Percentiles rank a stretch among this genome's conserved stretches.
phyloP scores from a whole-genome alignment of 139 green algal genomes.

The Nannochloris sp. region DNA sequence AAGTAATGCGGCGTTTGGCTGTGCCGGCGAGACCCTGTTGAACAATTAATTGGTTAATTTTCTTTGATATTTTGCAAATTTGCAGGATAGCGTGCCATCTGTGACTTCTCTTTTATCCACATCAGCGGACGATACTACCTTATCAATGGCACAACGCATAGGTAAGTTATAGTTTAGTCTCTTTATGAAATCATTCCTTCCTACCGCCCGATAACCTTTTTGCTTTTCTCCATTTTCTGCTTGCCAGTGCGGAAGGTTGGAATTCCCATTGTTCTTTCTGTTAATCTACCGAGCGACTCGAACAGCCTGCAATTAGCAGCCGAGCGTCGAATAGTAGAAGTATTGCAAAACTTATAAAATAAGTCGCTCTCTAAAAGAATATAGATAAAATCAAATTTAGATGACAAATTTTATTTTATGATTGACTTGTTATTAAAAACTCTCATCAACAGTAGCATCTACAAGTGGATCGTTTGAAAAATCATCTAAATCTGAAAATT shows the following conservation, averaged over 20 bases:
- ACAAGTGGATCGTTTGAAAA: not conserved
- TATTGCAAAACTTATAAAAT: slow-evolving; percentile 7
- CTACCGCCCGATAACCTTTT: not conserved
- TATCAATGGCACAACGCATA: slow-evolving; percentile 20
- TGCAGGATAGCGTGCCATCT: slow-evolving; percentile 5
- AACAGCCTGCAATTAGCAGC: not conserved
- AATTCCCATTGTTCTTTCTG: not conserved
- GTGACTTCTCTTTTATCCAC: slow-evolving; percentile 14
- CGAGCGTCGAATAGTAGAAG: slow-evolving; percentile 14
- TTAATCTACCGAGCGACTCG: not conserved
- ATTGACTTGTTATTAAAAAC: not conserved
- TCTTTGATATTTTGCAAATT: no score
- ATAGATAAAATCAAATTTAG: not conserved
- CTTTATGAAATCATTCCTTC: not conserved
- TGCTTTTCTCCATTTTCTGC: not conserved
- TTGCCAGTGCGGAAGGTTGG: not conserved
- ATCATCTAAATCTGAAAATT: slow-evolving; percentile 29
- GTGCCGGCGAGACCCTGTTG: no score
- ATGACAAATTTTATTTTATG: not conserved
- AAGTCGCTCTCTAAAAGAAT: not conserved
- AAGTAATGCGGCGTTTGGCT: not conserved
- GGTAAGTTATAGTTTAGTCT: not conserved
- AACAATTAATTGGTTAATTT: no score
- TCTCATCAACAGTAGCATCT: slow-evolving; percentile 6
- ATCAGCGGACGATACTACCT: not conserved